phyloP scores from a whole-genome alignment of 306 rosid species.

The Cyamopsis tetragonoloba region DNA sequence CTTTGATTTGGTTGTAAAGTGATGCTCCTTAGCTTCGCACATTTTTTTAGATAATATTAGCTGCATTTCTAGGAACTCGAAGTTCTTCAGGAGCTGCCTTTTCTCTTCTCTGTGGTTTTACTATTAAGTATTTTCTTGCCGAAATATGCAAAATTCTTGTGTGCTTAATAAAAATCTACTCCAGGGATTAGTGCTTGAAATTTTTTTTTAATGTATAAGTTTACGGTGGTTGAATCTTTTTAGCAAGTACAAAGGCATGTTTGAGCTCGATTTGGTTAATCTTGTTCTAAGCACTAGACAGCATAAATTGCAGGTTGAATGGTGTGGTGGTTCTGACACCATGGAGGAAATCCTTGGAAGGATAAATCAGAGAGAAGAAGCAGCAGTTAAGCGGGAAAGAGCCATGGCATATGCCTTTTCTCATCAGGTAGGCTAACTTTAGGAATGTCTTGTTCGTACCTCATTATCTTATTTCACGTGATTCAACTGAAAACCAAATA shows the following conservation, averaged over 20 bases:
- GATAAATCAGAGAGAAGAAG: constrained; percentile 92
- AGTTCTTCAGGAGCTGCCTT: not conserved
- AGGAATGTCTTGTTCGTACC: no score
- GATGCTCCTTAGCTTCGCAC: not conserved
- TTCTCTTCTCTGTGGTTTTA: not conserved
- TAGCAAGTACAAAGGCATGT: not conserved
- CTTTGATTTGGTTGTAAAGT: not conserved
- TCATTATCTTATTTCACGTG: not conserved
- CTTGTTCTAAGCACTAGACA: constrained; percentile 22
- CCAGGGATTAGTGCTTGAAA: not conserved
- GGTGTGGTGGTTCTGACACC: constrained; percentile 82
- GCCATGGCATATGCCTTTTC: constrained; percentile 98
- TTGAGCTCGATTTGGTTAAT: constrained; percentile 12
- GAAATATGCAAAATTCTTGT: not conserved
- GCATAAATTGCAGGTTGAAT: constrained; percentile 60
- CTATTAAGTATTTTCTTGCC: not conserved
- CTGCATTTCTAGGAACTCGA: not conserved
- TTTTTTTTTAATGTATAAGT: not conserved
- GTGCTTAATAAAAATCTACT: not conserved
- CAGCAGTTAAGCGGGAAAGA: constrained; percentile 89
- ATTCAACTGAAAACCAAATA: constrained; percentile 22
- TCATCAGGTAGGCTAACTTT: constrained; percentile 68
- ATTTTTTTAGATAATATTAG: not conserved
- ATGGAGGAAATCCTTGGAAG: constrained; percentile 74
- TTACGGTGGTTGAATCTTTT: not conserved